phyloP scores from a whole-genome alignment of 257 asterid genomes.

The Solanum corneliomulleri region DNA sequence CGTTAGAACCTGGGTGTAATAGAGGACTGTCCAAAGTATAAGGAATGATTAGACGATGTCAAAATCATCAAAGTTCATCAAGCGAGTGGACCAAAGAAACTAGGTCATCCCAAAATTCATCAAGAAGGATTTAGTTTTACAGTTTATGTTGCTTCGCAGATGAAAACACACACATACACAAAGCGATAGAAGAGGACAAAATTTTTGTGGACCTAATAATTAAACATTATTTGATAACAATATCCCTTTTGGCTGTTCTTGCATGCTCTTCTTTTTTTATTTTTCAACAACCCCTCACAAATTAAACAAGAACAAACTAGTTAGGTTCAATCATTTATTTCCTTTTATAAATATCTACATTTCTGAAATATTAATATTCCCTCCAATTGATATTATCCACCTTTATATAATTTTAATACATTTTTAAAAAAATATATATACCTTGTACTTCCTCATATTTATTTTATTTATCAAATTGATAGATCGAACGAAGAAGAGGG shows the following conservation, averaged over 20 bases:
- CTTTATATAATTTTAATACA: neutral
- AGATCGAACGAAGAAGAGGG: neutral
- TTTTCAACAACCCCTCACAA: neutral
- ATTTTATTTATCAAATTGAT: neutral
- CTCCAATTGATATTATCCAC: neutral
- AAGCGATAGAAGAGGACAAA: too few relatives aligned
- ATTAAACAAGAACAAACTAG: neutral
- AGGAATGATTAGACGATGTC: neutral
- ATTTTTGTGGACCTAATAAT: neutral
- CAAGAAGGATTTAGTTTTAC: too few relatives aligned
- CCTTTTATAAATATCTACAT: neutral
- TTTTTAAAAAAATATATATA: neutral
- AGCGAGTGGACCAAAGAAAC: too few relatives aligned
- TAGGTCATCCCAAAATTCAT: neutral
- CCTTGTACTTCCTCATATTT: neutral
- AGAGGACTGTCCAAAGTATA: fast-evolving
- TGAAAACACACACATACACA: neutral
- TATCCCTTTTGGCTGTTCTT: neutral
- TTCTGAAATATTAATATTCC: neutral
- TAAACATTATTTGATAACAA: neutral
- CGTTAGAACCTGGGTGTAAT: neutral
- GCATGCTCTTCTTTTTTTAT: neutral
- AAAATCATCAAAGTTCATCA: too few relatives aligned
- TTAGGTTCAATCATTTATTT: neutral
- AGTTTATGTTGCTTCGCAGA: too few relatives aligned